Conservation (phyloP, 2,329 filamentous ascomycete species). For the Venturia aucupariae region DNA sequence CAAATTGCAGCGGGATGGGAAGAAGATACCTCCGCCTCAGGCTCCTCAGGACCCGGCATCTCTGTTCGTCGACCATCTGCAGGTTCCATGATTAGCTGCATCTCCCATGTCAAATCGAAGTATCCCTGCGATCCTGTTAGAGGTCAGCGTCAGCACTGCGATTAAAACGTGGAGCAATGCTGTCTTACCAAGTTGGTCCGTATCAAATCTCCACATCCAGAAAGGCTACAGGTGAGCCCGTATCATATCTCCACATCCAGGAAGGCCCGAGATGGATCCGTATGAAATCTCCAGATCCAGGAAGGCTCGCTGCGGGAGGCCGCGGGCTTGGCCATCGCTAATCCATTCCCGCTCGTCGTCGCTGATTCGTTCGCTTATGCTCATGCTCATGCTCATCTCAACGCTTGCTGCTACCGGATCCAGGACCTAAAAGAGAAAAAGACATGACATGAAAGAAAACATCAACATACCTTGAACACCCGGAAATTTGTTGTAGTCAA, state of each 20-base stretch:
- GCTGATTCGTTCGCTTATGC: background rate
- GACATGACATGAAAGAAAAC: background rate
- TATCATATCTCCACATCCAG: background rate
- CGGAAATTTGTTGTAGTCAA: background rate
- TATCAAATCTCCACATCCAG: background rate
- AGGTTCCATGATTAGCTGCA: background rate
- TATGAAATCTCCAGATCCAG: background rate
- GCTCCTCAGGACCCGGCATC: background rate
- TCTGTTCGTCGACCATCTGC: background rate
- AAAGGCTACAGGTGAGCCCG: too few species aligned
- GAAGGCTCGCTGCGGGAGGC: background rate
- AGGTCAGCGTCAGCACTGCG: background rate
- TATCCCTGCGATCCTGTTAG: background rate
- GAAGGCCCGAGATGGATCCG: background rate
- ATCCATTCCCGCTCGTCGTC: background rate
- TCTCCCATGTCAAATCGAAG: background rate
- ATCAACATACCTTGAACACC: background rate
- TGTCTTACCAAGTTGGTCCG: background rate
- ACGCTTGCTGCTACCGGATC: background rate
- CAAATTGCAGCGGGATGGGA: background rate
- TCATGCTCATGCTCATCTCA: background rate
- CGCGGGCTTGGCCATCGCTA: background rate
- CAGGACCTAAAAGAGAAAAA: background rate
- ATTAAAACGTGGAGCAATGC: background rate
- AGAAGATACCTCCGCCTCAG: background rate